phyloP scores from a whole-genome alignment of 2,329 filamentous ascomycete species.

The Lecanicillium sp. region DNA sequence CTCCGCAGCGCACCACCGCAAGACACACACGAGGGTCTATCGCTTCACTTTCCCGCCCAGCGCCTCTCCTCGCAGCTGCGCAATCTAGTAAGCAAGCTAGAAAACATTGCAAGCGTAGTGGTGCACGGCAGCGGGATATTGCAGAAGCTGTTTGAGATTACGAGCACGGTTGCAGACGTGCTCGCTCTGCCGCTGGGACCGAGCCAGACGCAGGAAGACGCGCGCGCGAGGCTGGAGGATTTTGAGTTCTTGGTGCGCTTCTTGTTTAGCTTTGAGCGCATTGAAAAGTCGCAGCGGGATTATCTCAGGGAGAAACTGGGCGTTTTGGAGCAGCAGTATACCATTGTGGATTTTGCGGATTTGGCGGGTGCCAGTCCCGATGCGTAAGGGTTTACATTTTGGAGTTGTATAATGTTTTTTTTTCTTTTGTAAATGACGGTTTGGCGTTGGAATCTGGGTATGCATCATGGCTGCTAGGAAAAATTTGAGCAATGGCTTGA shows the following conservation, averaged over 20 bases:
- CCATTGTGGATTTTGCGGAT: constrained; percentile 18
- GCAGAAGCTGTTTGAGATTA: constrained; percentile 52
- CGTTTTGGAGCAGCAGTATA: constrained; percentile 22
- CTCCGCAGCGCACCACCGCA: constrained; percentile 24
- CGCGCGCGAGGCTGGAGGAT: constrained; percentile 40
- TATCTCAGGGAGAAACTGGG: constrained; percentile 31
- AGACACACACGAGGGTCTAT: constrained; percentile 26
- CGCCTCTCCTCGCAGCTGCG: constrained; percentile 30
- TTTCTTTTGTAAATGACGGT: too few species aligned
- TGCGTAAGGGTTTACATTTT: neutral
- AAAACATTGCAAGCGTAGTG: constrained; percentile 34
- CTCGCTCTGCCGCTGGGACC: constrained; percentile 40
- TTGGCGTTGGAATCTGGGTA: too few species aligned
- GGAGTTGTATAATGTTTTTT: too few species aligned
- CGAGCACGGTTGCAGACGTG: constrained; percentile 51
- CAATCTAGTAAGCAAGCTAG: constrained; percentile 24
- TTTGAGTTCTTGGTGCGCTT: constrained; percentile 44
- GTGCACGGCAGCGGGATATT: constrained; percentile 49
- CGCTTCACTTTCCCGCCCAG: constrained; percentile 29
- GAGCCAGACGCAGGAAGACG: constrained; percentile 29
- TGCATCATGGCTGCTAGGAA: too few species aligned
- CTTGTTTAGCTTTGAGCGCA: constrained; percentile 38
- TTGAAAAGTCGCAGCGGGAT: constrained; percentile 35
- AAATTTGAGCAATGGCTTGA: too few species aligned
- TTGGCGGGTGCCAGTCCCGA: constrained; percentile 16